phyloP scores from a whole-genome alignment of 2,329 filamentous ascomycete genomes.

The Cercospora sesami region DNA sequence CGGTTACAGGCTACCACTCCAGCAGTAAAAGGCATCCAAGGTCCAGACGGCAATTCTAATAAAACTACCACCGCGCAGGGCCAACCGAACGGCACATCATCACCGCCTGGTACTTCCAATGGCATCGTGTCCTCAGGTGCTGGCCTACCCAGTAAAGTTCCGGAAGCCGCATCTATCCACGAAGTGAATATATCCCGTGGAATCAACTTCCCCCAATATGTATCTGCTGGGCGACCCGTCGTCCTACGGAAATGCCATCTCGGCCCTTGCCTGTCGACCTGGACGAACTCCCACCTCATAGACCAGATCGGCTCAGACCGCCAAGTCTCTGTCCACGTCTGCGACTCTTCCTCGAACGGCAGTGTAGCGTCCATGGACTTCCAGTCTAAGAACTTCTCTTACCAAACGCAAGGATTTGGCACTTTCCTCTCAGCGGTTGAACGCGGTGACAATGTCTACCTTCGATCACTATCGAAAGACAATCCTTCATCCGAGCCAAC shows the following conservation, averaged over 20 bases:
- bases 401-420: constrained; percentile 67
- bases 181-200: constrained; percentile 54
- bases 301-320: constrained; percentile 32
- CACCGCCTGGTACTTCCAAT: not conserved
- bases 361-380: constrained; percentile 68
- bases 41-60: constrained; percentile 21
- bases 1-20: constrained; percentile 30
- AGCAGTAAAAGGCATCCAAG: constrained; percentile 25
- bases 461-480: constrained; percentile 72
- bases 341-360: constrained; percentile 40
- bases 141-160: constrained; percentile 15
- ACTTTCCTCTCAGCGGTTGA: constrained; percentile 64
- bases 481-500: constrained; percentile 69
- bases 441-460: constrained; percentile 65
- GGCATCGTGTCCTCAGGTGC: not conserved
- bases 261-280: constrained; percentile 65
- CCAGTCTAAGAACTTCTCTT: constrained; percentile 77
- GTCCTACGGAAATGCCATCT: constrained; percentile 67
- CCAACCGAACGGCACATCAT: not conserved
- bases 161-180: constrained; percentile 45
- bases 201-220: constrained; percentile 60
- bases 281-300: constrained; percentile 69
- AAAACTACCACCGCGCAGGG: constrained; percentile 7
- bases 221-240: constrained; percentile 60
- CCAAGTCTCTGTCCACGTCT: not conserved